Evolutionary conservation across 768 basidiomycete species (phyloP), one percentile per base, ranked within the genome.

Genomic region (Stropharia rugosoannulata): DNA sequence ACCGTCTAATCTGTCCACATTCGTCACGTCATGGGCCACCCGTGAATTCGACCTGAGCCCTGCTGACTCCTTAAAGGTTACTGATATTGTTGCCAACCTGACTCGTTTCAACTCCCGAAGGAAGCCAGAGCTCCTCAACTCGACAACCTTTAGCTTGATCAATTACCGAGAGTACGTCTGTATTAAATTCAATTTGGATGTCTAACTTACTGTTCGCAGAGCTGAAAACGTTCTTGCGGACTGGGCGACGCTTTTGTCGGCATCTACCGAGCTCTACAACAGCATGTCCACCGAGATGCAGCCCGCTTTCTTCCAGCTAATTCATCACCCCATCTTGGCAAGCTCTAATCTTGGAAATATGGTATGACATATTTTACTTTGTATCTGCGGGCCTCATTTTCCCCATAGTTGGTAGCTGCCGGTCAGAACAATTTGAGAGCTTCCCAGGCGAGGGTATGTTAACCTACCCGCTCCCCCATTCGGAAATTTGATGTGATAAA

Each of bases 231-330:
- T 87, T 9, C 65, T 82, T 37, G 70, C 69, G 8, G 75, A 70
- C 15, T 87, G 85, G 83, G 69, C 78, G 10, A 69, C 62, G 4
- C 69, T 86, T 18, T 73, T 74, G 46, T 67, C 70, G 4, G 71
- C 79, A 7, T 84, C 87, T 1, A 81, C 80, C 0, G 66, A 73
- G 5, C 72, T 89, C 5, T 86, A 83, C 67, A 74, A 84, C 62
- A 69, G 68, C n/a, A 70, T 89, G 5, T 67, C 80, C 0, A 56
- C 70, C 15, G 72, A 61, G 1, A 75, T 69, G 54, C 72, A 86
- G 61, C 75, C 84, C 1, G 80, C 87, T 0, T 90, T 83, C 73
- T 89, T 83, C 79, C 78, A 91, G 65, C 75, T 85, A n/a, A 79
- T 91, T 1, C 84, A 85, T 29, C 84, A 87, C 61, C 81, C 85